These are phyloP conservation scores for Petunia axillaris DNA, from an alignment of 257 asterid species.

Conservation along the genomic window DNA sequence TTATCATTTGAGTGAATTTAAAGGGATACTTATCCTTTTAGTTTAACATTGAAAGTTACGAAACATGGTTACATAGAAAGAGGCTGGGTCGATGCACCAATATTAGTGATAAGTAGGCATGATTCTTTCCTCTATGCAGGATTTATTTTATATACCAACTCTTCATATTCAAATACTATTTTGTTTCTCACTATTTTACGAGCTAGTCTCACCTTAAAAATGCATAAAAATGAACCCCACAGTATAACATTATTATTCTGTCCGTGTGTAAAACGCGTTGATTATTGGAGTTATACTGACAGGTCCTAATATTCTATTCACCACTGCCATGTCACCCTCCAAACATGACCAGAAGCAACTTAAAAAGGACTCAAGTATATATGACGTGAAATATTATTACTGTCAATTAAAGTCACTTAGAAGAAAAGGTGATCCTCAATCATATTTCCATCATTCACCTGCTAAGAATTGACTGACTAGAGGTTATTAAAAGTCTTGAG, in stretches of 20 bases:
- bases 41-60: not conserved
- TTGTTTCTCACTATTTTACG: not conserved
- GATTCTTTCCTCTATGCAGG: not conserved
- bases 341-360: no score
- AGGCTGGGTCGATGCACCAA: slow-evolving; percentile 2
- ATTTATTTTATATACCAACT: not conserved
- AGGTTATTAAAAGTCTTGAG: not conserved
- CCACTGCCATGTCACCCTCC: no score
- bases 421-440: not conserved
- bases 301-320: not conserved
- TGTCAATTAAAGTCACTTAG: no score
- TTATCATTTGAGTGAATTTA: slow-evolving; percentile 22
- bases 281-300: not conserved
- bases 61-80: not conserved
- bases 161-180: not conserved
- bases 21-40: not conserved
- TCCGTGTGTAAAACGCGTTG: not conserved
- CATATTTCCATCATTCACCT: no score
- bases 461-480: not conserved
- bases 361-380: no score
- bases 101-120: not conserved
- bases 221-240: not conserved
- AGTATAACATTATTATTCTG: not conserved
- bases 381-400: no score
- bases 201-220: not conserved